Evolutionary conservation across 352 stramenopile species (phyloP).

Genomic region (Ochromonadaceae sp.): DNA sequence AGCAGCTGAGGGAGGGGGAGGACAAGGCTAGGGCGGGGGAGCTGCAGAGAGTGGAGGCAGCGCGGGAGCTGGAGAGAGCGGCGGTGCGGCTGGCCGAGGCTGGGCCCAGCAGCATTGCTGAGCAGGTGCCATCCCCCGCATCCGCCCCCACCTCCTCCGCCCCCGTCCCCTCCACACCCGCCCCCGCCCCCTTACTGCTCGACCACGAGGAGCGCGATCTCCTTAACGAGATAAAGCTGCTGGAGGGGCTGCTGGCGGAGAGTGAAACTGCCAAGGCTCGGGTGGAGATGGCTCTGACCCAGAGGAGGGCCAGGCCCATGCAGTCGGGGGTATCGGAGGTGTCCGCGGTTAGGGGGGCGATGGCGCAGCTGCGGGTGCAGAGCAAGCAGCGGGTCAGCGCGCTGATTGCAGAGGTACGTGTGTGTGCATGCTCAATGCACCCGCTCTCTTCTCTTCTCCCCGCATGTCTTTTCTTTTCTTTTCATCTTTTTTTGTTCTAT

Average conservation of each 20-base stretch:
- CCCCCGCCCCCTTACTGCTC: too few relatives aligned
- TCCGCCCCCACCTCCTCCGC: too few relatives aligned
- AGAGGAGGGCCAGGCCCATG: not conserved
- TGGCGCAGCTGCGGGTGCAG: slow-evolving; percentile 2
- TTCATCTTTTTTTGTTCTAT: not conserved
- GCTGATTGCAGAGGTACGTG: not conserved
- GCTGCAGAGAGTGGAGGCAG: too few relatives aligned
- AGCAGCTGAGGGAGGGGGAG: not conserved
- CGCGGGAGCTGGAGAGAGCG: too few relatives aligned
- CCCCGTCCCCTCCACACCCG: too few relatives aligned
- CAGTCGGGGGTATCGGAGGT: not conserved
- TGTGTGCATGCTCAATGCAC: too few relatives aligned
- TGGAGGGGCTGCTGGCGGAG: slow-evolving; percentile 8
- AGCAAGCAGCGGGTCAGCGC: not conserved
- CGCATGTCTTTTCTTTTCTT: not conserved
- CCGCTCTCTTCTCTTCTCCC: too few relatives aligned
- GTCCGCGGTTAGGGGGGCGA: not conserved
- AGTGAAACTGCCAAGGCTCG: slow-evolving; percentile 3
- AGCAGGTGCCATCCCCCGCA: too few relatives aligned
- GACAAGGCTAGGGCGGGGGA: too few relatives aligned
- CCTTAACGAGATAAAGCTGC: not conserved
- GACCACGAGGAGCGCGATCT: too few relatives aligned
- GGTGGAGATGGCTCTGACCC: not conserved
- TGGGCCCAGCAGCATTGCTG: too few relatives aligned
- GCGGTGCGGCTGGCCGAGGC: too few relatives aligned